phyloP scores from a whole-genome alignment of 441 rosid genomes.

The Eutrema salsugineum region DNA sequence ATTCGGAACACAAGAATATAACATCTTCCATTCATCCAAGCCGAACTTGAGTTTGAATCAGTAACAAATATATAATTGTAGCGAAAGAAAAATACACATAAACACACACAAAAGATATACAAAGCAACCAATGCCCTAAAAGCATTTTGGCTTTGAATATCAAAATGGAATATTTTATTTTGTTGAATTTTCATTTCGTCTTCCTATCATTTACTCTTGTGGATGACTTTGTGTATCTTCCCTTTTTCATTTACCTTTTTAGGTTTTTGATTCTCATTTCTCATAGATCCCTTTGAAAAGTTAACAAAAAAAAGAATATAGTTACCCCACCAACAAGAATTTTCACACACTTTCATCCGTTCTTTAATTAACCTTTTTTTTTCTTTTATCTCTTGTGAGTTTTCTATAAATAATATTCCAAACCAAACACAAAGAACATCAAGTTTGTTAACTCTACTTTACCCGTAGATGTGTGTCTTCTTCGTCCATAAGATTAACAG shows the following conservation, averaged over 20 bases:
- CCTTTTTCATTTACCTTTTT: background rate
- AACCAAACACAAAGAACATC: background rate
- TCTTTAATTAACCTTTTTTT: constrained; percentile 13
- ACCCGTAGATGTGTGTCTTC: background rate
- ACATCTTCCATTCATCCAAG: background rate
- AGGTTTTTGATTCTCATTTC: constrained; percentile 13
- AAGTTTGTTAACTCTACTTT: background rate
- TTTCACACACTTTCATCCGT: constrained; percentile 7
- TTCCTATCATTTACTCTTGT: constrained; percentile 11
- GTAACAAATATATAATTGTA: background rate
- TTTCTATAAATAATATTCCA: constrained; percentile 8
- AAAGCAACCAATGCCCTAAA: background rate
- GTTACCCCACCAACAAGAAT: constrained; percentile 9
- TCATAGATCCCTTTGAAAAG: constrained; percentile 6
- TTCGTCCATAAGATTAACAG: background rate
- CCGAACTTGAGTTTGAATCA: background rate
- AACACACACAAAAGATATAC: background rate
- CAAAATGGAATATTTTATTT: constrained; percentile 25
- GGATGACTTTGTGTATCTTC: constrained; percentile 19
- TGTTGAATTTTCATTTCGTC: constrained; percentile 1
- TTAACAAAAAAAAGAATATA: background rate
- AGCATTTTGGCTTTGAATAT: constrained; percentile 23
- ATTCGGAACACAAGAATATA: background rate
- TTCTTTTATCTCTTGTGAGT: background rate
- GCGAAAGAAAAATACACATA: background rate